These are phyloP conservation scores for Haplosporangium gracile DNA, from an alignment of 192 early-diverging fungal species.

Conservation along the genomic window DNA sequence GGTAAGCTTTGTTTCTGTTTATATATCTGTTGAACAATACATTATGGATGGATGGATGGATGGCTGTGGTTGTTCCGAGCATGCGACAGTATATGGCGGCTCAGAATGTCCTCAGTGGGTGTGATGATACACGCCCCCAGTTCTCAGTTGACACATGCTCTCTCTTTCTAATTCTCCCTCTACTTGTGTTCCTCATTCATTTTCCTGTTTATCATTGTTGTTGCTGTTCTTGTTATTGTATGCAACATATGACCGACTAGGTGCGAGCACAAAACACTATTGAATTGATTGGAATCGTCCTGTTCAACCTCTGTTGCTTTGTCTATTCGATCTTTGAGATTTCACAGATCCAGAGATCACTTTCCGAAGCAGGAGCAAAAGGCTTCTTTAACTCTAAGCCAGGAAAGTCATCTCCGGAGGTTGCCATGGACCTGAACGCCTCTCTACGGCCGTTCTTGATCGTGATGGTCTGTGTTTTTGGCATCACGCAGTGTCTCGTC, in stretches of 20 bases:
- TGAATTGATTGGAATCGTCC: conserved; percentile 75
- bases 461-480: conserved; percentile 70
- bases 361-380: conserved; percentile 16
- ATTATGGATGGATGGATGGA: not conserved
- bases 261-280: conserved; percentile 80
- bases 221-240: not conserved
- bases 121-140: not conserved
- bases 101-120: not conserved
- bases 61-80: not conserved
- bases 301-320: conserved; percentile 78
- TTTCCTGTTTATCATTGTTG: not conserved
- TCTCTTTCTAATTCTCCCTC: not conserved
- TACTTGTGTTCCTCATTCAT: not conserved
- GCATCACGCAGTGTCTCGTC: conserved; percentile 62
- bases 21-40: not conserved
- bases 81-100: not conserved
- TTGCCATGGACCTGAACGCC: conserved; percentile 6
- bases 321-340: conserved; percentile 80
- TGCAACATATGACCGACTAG: conserved; percentile 44
- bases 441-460: conserved; percentile 60
- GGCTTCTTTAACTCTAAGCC: not conserved
- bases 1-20: conserved; percentile 59
- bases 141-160: not conserved
- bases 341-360: conserved; percentile 63
- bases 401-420: not conserved